A percentile compares a stretch with the other conserved stretches of the same genome.
These are phyloP conservation scores for Aureobasidium pullulans DNA, from an alignment of 2,329 filamentous ascomycete genomes.

Conservation along the genomic window DNA sequence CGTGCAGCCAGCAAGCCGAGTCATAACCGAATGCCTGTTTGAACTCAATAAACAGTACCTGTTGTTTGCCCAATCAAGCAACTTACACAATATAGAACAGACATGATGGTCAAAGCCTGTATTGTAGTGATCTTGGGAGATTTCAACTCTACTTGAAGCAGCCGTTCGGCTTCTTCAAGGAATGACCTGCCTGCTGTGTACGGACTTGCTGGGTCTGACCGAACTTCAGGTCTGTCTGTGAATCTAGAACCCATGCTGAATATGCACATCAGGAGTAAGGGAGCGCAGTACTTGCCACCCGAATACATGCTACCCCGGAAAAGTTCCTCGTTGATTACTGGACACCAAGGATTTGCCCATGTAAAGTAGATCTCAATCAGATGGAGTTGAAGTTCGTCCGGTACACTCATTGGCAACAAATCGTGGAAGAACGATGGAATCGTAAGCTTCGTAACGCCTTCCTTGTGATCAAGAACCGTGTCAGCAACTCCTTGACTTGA, in stretches of 20 bases:
- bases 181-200: background rate
- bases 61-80: background rate
- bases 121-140: background rate
- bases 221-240: background rate
- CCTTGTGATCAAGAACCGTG: too few relatives aligned
- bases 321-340: background rate
- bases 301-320: background rate
- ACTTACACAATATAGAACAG: background rate
- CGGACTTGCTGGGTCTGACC: background rate
- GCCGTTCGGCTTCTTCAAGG: background rate
- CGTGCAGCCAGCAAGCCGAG: background rate
- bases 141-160: background rate
- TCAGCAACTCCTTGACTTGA: too few relatives aligned
- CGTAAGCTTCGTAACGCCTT: too few relatives aligned
- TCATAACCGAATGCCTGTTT: background rate
- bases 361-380: background rate
- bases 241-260: background rate
- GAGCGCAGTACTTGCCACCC: background rate
- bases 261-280: background rate
- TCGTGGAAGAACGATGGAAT: too few relatives aligned
- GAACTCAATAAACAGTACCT: background rate
- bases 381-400: too few relatives aligned
- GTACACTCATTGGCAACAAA: too few relatives aligned
- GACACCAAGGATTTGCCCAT: background rate
- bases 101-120: background rate